Conservation (phyloP, 768 basidiomycete genomes). For the Termitomyces sp. region DNA sequence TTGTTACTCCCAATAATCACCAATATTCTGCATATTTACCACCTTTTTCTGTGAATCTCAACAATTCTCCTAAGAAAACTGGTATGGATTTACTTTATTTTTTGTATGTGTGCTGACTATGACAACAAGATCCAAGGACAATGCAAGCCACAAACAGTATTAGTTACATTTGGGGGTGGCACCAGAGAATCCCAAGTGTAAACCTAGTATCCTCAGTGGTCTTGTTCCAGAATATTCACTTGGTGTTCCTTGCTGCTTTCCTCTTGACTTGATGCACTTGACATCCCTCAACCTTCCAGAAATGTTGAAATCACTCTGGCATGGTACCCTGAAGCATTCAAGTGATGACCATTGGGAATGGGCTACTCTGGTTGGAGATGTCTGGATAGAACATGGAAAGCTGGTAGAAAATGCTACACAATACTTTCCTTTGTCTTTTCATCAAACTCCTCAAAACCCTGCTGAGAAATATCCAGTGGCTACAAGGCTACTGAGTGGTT, state of each 20-base stretch:
- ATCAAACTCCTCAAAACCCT: conserved; percentile 24
- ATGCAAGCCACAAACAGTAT: too few species aligned
- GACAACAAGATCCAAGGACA: too few species aligned
- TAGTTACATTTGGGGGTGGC: too few species aligned
- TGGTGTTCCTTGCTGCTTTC: conserved; percentile 5
- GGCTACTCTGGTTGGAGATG: neutral
- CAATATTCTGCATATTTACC: too few species aligned
- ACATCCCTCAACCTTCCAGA: neutral
- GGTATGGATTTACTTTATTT: too few species aligned
- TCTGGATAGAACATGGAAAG: conserved; percentile 2
- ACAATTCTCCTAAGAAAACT: too few species aligned
- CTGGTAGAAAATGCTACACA: neutral
- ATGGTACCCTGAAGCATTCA: neutral
- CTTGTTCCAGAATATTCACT: neutral
- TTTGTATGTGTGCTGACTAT: too few species aligned
- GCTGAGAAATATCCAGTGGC: conserved; percentile 25
- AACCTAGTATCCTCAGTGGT: neutral
- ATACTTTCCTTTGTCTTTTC: conserved; percentile 17
- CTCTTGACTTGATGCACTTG: conserved; percentile 2
- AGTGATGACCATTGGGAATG: neutral
- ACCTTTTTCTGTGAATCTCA: too few species aligned
- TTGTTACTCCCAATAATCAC: too few species aligned
- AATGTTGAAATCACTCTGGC: neutral
- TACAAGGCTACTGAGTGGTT: conserved; percentile 27
- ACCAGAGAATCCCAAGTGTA: too few species aligned